These are phyloP conservation scores for Hyphopichia khmerensis DNA, from an alignment of 1,139 yeast genomes.

Conservation along the genomic window DNA sequence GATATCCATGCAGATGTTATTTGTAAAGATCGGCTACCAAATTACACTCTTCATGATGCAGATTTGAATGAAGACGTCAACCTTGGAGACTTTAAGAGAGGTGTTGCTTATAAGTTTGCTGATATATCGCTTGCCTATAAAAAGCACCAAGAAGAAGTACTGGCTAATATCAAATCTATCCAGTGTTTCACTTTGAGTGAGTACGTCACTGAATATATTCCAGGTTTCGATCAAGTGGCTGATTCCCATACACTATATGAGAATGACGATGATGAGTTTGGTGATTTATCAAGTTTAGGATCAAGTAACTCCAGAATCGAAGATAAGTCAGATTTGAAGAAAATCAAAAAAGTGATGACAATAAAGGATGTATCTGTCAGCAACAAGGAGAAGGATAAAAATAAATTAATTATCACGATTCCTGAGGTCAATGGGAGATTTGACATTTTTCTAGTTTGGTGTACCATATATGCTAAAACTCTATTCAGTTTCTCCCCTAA, in stretches of 20 bases:
- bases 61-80: constrained; percentile 26
- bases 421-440: constrained; percentile 42
- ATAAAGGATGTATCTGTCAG: constrained; percentile 26
- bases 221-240: constrained; percentile 35
- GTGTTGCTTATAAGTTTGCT: constrained; percentile 30
- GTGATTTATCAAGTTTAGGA: constrained; percentile 38
- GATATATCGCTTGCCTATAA: constrained; percentile 24
- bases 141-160: constrained; percentile 20
- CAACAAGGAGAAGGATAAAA: constrained; percentile 22
- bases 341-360: constrained; percentile 35
- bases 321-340: constrained; percentile 17
- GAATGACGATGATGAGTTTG: constrained; percentile 24
- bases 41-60: constrained; percentile 26
- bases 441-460: constrained; percentile 47
- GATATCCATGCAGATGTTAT: constrained; percentile 35
- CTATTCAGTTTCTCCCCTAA: constrained; percentile 40
- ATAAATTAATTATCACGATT: constrained; percentile 26
- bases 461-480: constrained; percentile 38
- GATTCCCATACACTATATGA: constrained; percentile 8
- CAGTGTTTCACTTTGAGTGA: constrained; percentile 43
- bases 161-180: constrained; percentile 18
- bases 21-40: constrained; percentile 45
- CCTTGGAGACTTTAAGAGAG: constrained; percentile 40
- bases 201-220: constrained; percentile 32
- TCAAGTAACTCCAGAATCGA: constrained; percentile 21